Evolutionary conservation across 352 stramenopile species (phyloP).

Genomic region (Pythium aquatile): DNA sequence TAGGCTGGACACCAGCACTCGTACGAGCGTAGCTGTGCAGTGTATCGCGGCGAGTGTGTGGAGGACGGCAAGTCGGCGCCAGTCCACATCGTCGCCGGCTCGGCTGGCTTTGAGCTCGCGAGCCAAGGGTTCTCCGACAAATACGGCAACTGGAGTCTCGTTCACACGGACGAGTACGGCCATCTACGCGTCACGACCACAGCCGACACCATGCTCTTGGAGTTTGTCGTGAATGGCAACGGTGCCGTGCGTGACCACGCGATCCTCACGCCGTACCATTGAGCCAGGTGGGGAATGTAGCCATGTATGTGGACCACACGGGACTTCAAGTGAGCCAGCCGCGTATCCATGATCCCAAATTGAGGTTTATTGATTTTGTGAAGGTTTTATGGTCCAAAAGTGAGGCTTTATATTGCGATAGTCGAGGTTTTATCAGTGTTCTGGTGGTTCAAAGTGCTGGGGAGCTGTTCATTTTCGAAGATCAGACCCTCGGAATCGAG

Average conservation of each 20-base stretch:
- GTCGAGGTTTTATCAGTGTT: conserved; percentile 21
- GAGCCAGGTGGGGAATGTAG: conserved; percentile 18
- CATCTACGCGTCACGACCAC: conserved; percentile 54
- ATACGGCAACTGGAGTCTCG: conserved; percentile 66
- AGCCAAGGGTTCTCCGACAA: conserved; percentile 49
- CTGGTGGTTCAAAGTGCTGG: conserved; percentile 27
- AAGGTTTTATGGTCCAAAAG: neutral
- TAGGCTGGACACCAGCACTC: conserved; percentile 88
- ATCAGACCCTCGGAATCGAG: conserved; percentile 5
- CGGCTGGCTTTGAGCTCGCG: conserved; percentile 64
- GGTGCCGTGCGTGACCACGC: conserved; percentile 65
- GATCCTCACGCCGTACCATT: conserved; percentile 24
- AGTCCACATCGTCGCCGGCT: conserved; percentile 77
- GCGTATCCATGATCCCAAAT: conserved; percentile 19
- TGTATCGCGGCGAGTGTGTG: conserved; percentile 66
- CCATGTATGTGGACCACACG: conserved; percentile 26
- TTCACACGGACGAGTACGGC: conserved; percentile 66
- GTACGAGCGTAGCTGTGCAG: conserved; percentile 85
- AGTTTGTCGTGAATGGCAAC: conserved; percentile 74
- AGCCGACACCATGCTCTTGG: conserved; percentile 39
- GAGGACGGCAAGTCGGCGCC: conserved; percentile 44
- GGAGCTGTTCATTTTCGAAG: conserved; percentile 3
- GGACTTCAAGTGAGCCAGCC: neutral
- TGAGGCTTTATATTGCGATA: neutral
- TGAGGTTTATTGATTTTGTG: conserved; percentile 10